A percentile compares a stretch with the other conserved stretches of the same genome.
phyloP scores from a whole-genome alignment of 1,139 yeast species.

The Suhomyces ambrosiae region DNA sequence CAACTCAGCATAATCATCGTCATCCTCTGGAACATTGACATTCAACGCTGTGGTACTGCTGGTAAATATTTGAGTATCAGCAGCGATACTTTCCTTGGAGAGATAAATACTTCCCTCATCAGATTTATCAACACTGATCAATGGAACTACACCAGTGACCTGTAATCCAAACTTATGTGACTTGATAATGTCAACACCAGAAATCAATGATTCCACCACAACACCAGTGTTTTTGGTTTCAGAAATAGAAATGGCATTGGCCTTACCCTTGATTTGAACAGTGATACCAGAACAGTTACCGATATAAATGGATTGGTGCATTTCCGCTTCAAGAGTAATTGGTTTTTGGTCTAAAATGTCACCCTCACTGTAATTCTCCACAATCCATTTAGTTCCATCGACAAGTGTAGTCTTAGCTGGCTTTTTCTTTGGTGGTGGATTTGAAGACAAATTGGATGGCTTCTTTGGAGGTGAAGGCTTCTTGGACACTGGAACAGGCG shows the following conservation, averaged over 20 bases:
- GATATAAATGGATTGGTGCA: constrained; percentile 86
- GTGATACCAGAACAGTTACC: constrained; percentile 77
- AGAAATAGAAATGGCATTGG: constrained; percentile 82
- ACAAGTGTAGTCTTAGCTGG: constrained; percentile 77
- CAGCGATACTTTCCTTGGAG: constrained; percentile 65
- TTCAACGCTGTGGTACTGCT: constrained; percentile 85
- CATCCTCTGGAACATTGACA: constrained; percentile 70
- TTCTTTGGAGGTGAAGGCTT: constrained; percentile 73
- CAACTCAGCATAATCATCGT: constrained; percentile 67
- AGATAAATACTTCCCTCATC: constrained; percentile 85
- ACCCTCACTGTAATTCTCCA: constrained; percentile 71
- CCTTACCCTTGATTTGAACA: constrained; percentile 85
- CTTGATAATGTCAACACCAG: constrained; percentile 87
- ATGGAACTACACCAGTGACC: constrained; percentile 76
- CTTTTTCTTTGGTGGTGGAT: constrained; percentile 48
- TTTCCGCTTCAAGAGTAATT: constrained; percentile 73
- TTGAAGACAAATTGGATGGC: constrained; percentile 58
- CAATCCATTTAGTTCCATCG: constrained; percentile 83
- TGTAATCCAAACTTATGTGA: constrained; percentile 83
- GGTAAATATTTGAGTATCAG: constrained; percentile 69
- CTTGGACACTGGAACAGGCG: constrained; percentile 40
- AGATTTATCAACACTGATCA: constrained; percentile 83
- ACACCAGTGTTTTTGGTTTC: constrained; percentile 73
- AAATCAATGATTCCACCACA: constrained; percentile 79
- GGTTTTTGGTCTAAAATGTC: constrained; percentile 45